Evolutionary conservation across 495 filamentous ascomycete species (phyloP).

Genomic region (Tetracladium marchalianum): DNA sequence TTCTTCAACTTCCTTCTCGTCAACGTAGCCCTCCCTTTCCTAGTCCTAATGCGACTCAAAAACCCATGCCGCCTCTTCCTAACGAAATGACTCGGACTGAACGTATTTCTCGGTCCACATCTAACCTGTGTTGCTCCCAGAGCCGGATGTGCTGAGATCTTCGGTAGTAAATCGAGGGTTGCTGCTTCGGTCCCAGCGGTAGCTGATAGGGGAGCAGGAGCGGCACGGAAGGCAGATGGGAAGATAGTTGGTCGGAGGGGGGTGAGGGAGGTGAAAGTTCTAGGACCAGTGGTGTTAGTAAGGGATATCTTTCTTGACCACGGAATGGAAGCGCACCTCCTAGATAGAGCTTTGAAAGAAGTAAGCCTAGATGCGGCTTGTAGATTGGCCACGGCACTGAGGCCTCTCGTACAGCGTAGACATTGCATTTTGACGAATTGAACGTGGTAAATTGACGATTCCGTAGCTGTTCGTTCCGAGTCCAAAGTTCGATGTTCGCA

Average conservation of each 20-base stretch:
- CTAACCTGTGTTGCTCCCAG: conserved; percentile 37
- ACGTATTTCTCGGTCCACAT: conserved; percentile 50
- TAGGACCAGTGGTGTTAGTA: conserved; percentile 6
- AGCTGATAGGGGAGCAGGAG: conserved; percentile 16
- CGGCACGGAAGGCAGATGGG: conserved; percentile 19
- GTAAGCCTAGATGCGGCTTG: conserved; percentile 23
- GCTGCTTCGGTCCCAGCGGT: conserved; percentile 26
- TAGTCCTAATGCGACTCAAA: conserved; percentile 44
- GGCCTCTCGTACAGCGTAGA: conserved; percentile 15
- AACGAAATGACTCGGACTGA: conserved; percentile 55
- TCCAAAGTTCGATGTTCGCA: neutral
- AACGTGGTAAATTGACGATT: conserved; percentile 22
- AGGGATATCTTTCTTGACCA: conserved; percentile 2
- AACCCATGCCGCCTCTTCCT: conserved; percentile 66
- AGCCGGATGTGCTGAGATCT: conserved; percentile 39
- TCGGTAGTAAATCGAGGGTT: conserved; percentile 34
- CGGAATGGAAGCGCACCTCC: conserved; percentile 8
- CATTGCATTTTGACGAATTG: conserved; percentile 19
- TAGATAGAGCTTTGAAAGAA: neutral
- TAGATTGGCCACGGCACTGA: conserved; percentile 21
- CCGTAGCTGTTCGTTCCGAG: neutral
- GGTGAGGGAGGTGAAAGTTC: conserved; percentile 28
- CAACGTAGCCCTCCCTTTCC: conserved; percentile 47
- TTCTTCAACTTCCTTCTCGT: conserved; percentile 49
- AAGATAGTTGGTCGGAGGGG: conserved; percentile 26